phyloP scores from a whole-genome alignment of 2,329 filamentous ascomycete genomes.

The Penicillium sp. region DNA sequence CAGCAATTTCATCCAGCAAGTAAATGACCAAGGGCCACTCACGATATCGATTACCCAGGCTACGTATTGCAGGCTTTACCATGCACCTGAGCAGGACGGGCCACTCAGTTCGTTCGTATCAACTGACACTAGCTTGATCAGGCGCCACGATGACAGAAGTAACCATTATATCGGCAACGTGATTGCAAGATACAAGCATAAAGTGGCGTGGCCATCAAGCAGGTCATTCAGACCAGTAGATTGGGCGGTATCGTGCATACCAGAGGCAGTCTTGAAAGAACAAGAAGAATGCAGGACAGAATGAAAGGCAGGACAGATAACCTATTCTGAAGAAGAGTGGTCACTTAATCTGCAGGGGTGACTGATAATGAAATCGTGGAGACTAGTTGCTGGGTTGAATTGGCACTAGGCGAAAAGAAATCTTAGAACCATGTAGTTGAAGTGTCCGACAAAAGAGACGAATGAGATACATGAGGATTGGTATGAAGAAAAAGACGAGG shows the following conservation, averaged over 20 bases:
- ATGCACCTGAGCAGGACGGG: too few species aligned
- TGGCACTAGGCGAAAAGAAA: constrained; percentile 34
- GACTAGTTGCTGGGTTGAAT: constrained; percentile 33
- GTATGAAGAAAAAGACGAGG: constrained; percentile 24
- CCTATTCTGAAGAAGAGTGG: neutral
- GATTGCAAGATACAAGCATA: neutral
- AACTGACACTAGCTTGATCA: neutral
- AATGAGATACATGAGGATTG: constrained; percentile 36
- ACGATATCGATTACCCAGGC: too few species aligned
- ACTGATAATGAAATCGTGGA: constrained; percentile 16
- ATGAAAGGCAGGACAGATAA: neutral
- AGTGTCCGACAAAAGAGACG: constrained; percentile 34
- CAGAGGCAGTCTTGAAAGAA: too few species aligned
- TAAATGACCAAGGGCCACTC: too few species aligned
- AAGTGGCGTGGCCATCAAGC: neutral
- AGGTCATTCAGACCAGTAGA: neutral
- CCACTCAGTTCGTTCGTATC: neutral
- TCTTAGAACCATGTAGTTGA: constrained; percentile 30
- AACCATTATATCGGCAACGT: too few species aligned
- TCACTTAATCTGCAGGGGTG: too few species aligned
- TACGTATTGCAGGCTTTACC: too few species aligned
- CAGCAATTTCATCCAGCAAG: neutral
- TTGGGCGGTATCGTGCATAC: neutral
- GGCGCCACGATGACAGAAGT: neutral
- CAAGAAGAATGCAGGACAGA: neutral